Percentiles rank a stretch among this genome's conserved stretches.
Evolutionary conservation across 768 basidiomycete species (phyloP).

Genomic region (Boletus pseudo-olivaceus): DNA sequence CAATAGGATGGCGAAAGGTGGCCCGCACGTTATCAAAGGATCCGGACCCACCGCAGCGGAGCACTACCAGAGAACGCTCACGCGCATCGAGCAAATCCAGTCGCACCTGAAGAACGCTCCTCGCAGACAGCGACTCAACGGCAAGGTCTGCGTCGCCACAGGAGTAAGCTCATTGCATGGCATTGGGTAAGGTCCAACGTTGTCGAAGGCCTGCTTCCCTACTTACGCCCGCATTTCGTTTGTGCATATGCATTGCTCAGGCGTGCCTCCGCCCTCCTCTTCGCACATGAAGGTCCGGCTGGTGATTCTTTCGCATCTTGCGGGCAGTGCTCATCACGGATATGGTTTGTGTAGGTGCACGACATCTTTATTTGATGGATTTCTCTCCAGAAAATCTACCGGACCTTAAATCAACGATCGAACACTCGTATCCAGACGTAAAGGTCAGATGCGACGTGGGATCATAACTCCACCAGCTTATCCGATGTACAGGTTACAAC

Average conservation of each 20-base stretch:
- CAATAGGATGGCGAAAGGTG: conserved; percentile 17
- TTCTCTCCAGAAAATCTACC: conserved; percentile 65
- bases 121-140: conserved; percentile 55
- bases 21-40: conserved; percentile 4
- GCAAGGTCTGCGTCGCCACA: conserved; percentile 84
- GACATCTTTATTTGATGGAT: conserved; percentile 75
- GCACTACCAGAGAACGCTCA: conserved; percentile 55
- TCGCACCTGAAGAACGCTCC: conserved; percentile 57
- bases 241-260: conserved; percentile 34
- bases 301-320: neutral
- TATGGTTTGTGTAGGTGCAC: conserved; percentile 50
- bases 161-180: conserved; percentile 85
- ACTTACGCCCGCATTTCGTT: conserved; percentile 12
- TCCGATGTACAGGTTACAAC: conserved; percentile 59
- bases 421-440: conserved; percentile 67
- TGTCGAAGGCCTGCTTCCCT: neutral
- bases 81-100: conserved; percentile 65
- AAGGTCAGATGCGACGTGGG: conserved; percentile 45
- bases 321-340: conserved; percentile 2
- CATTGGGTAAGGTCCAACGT: conserved; percentile 61
- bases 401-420: conserved; percentile 65
- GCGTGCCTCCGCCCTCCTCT: conserved; percentile 67
- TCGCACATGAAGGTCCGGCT: conserved; percentile 71
- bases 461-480: conserved; percentile 8
- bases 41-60: conserved; percentile 38